Evolutionary conservation across 768 basidiomycete species (phyloP), one percentile per base, ranked within the genome.

Genomic region (Mycena rosella): DNA sequence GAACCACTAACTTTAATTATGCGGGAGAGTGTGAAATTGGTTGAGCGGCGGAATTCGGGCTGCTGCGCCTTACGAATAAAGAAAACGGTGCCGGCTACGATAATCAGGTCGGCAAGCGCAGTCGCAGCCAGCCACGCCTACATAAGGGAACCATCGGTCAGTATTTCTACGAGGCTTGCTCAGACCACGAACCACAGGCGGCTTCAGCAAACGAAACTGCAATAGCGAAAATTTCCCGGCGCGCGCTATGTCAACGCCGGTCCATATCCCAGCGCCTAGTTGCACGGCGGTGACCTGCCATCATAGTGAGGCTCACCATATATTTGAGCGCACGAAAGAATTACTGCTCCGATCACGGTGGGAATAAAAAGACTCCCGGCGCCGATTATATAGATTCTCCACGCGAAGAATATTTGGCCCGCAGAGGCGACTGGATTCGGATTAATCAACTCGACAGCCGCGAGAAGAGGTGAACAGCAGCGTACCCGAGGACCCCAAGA

Each of bases 341-440:
- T 22, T 32, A 68, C 65, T 20, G 58, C 26, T 42, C 38, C 40
- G 30, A 76, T 74, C 11, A 71, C 18, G 11, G 52, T 6, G 15
- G 75, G 72, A 17, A 70, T 36, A 15, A 66, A 22, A 20, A 67
- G 44, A 3, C 29, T 22, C 30, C 29, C 48, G n/a, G 65, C 57
- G 34, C n/a, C n/a, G n/a, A 74, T 61, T 30, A 76, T 65, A 29
- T 67, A 65, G 29, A 76, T 74, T 20, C 75, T 72, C 63, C 73
- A 76, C 0, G 73, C 74, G 55, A 74, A 76, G 51, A 74, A 76
- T 0, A 73, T n/a, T 27, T 76, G 75, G 3, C 72, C 73, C 13
- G 59, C 56, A 36, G 65, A 68, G 18, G 69, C 68, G 24, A 74
- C 75, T 76, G 42, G 2, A n/a, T 27, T 18, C n/a, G 24, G 38